A percentile compares a stretch with the other conserved stretches of the same genome.
Evolutionary conservation across 2,329 filamentous ascomycete species (phyloP).

Genomic region (Trichoderma sp.): DNA sequence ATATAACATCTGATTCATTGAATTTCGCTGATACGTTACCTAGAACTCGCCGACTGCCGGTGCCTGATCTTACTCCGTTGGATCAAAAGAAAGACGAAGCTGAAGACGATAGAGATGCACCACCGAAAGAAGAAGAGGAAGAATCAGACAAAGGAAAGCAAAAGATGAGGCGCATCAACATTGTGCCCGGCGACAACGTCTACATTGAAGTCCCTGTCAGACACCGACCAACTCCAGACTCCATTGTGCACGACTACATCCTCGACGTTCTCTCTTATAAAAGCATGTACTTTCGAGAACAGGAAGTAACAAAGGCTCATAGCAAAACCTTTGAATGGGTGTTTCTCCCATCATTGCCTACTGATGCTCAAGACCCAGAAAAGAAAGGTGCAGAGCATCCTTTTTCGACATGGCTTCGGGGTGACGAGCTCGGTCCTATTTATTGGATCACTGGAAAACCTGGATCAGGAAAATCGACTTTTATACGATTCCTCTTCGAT

Average conservation of each 20-base stretch:
- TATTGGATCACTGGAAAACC: conserved; percentile 44
- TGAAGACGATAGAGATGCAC: neutral
- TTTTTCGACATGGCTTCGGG: conserved; percentile 32
- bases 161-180: conserved; percentile 1
- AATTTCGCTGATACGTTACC: neutral
- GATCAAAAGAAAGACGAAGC: neutral
- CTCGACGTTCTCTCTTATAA: conserved; percentile 34
- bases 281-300: conserved; percentile 33
- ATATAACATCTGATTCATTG: neutral
- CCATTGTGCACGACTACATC: conserved; percentile 33
- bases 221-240: conserved; percentile 20
- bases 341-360: conserved; percentile 25
- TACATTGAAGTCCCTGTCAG: neutral
- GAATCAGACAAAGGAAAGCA: neutral
- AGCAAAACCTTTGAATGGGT: conserved; percentile 39
- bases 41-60: neutral
- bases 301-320: conserved; percentile 33
- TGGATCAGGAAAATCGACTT: conserved; percentile 47
- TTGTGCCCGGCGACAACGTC: neutral
- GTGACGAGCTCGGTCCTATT: conserved; percentile 25
- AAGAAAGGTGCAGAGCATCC: conserved; percentile 19
- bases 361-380: neutral
- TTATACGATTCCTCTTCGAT: conserved; percentile 41
- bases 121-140: neutral
- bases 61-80: neutral